phyloP scores from a whole-genome alignment of 805 yeast species.

The Hanseniaspora osmophila region DNA sequence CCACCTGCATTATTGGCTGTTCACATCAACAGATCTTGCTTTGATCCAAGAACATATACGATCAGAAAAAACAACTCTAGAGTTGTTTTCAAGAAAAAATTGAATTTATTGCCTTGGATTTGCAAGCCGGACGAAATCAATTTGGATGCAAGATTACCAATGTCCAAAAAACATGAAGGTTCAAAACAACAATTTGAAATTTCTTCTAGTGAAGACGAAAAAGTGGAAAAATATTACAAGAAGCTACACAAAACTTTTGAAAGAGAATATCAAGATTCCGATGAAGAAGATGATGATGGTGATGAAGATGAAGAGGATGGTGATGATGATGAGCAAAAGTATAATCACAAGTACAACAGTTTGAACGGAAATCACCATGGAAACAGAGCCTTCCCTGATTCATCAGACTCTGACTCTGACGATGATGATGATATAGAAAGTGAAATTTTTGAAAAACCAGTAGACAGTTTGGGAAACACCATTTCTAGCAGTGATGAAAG shows the following conservation, averaged over 20 bases:
- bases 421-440: conserved; percentile 7
- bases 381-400: conserved; percentile 13
- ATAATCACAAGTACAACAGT: background rate
- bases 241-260: conserved; percentile 20
- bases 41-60: conserved; percentile 73
- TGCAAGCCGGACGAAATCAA: conserved; percentile 58
- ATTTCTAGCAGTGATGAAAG: conserved; percentile 10
- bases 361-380: conserved; percentile 3
- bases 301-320: conserved; percentile 7
- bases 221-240: conserved; percentile 18
- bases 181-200: conserved; percentile 6
- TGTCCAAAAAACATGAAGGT: conserved; percentile 47
- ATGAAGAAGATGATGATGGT: conserved; percentile 15
- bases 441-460: conserved; percentile 15
- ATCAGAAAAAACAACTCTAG: conserved; percentile 73
- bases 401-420: conserved; percentile 17
- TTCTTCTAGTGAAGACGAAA: conserved; percentile 20
- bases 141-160: conserved; percentile 64
- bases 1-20: conserved; percentile 75
- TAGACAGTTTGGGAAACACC: conserved; percentile 23
- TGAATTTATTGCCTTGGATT: conserved; percentile 57
- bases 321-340: background rate
- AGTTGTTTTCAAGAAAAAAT: conserved; percentile 57
- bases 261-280: conserved; percentile 23
- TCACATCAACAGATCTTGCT: conserved; percentile 86